Conservation (phyloP, 2,329 filamentous ascomycete species). For the Ascochyta rabiei region DNA sequence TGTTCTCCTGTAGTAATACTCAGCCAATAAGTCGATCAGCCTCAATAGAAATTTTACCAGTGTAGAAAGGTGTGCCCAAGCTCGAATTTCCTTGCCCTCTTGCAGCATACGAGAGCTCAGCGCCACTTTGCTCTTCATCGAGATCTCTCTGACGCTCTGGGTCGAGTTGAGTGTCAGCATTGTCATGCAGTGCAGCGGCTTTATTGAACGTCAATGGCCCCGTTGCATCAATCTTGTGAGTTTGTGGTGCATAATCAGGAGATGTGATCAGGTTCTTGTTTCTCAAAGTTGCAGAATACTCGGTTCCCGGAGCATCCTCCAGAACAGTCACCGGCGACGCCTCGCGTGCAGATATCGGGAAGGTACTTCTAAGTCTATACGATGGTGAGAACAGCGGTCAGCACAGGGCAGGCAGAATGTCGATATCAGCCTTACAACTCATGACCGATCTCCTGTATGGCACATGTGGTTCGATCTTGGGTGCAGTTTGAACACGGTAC, state of each 20-base stretch:
- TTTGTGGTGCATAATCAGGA: neutral
- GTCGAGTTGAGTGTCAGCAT: neutral
- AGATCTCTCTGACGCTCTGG: slow-evolving; percentile 11
- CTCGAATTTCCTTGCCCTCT: neutral
- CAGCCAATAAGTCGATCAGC: neutral
- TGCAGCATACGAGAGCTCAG: slow-evolving; percentile 11
- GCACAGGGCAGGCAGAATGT: neutral
- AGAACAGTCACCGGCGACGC: neutral
- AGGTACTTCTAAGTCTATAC: neutral
- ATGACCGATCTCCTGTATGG: slow-evolving; percentile 4
- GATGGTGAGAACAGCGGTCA: neutral
- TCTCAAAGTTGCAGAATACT: neutral
- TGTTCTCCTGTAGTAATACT: slow-evolving; percentile 1
- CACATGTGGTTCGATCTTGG: slow-evolving; percentile 6
- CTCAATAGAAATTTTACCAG: neutral
- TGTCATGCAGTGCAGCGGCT: neutral
- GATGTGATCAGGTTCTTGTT: neutral
- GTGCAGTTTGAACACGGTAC: slow-evolving; percentile 12
- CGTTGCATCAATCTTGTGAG: neutral
- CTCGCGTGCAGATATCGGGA: neutral
- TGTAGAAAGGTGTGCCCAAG: slow-evolving; percentile 14
- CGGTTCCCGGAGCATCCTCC: no score
- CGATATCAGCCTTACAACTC: slow-evolving; percentile 10
- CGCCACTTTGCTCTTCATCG: slow-evolving; percentile 14
- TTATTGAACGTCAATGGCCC: neutral